A percentile compares a stretch with the other conserved stretches of the same genome.
Evolutionary conservation across 2,329 filamentous ascomycete genomes (phyloP).

Genomic region (Cordyceps farinosa): DNA sequence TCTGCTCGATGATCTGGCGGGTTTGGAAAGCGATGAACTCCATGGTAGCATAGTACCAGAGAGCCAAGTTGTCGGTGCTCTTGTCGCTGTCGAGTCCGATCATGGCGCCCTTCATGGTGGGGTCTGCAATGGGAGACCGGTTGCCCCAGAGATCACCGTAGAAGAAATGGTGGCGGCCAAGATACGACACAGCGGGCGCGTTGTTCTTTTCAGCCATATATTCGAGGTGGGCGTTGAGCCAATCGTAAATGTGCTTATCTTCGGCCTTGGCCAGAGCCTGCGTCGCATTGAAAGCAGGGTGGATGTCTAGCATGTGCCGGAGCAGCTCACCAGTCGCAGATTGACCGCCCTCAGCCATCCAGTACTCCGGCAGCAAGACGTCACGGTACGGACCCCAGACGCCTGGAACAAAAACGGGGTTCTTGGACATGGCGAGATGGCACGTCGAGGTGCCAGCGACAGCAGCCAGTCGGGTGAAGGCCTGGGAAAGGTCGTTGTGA

Average conservation of each 20-base stretch:
- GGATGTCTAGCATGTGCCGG: slow-evolving; percentile 91
- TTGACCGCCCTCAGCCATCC: slow-evolving; percentile 97
- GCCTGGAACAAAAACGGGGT: slow-evolving; percentile 89
- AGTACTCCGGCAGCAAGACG: slow-evolving; percentile 84
- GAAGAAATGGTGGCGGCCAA: slow-evolving; percentile 95
- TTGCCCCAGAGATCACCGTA: slow-evolving; percentile 98
- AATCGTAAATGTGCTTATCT: slow-evolving; percentile 90
- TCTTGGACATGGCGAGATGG: slow-evolving; percentile 90
- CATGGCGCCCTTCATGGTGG: slow-evolving; percentile 86
- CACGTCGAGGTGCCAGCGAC: slow-evolving; percentile 97
- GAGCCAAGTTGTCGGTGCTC: slow-evolving; percentile 77
- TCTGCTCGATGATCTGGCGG: slow-evolving; percentile 86
- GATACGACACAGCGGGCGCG: slow-evolving; percentile 76
- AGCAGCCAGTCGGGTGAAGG: slow-evolving; percentile 86
- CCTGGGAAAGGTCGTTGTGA: slow-evolving; percentile 85
- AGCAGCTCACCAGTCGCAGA: slow-evolving; percentile 93
- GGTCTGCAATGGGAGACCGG: slow-evolving; percentile 86
- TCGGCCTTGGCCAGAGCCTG: slow-evolving; percentile 74
- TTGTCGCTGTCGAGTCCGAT: slow-evolving; percentile 86
- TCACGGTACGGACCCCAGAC: slow-evolving; percentile 98
- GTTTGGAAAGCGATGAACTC: slow-evolving; percentile 98
- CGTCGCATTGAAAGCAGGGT: slow-evolving; percentile 83
- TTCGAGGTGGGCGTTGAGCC: slow-evolving; percentile 81
- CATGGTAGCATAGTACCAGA: slow-evolving; percentile 94
- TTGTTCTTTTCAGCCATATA: slow-evolving; percentile 65